Base-by-base conservation (phyloP, 2,329 filamentous ascomycete genomes). In the Neoarthrinium moseri region DNA sequence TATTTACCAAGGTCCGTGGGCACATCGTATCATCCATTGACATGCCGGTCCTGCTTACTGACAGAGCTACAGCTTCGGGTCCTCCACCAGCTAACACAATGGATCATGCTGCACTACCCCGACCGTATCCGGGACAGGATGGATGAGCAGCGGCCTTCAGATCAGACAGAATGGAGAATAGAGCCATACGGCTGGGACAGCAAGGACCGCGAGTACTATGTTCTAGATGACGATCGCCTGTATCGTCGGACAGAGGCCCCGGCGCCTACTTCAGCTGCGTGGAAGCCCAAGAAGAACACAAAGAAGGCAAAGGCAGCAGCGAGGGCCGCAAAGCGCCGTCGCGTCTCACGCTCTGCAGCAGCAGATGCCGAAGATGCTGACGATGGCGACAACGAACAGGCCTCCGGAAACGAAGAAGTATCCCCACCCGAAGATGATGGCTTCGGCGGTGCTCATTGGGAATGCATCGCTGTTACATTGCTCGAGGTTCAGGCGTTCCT, bases 181-280 rank as follows among this genome's bases (percentile, higher is more conserved):
- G 88, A 92, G 59, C 86, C 88, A 0, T 84, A 87, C 51, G 94
- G 94, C 8, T 97, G 90, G 83, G 94, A 99, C 64, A 78, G 83
- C 18, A 77, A 96, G 37, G 91, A 95, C 53, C 85, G 90, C 29
- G 84, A 84, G 27, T 95, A 97, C 62, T 95, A 87, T 60, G 85
- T 97, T 3, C 78, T 99, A 4, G 92, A 97, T 57, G 94, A 99
- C 63, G 95, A 96, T 58, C 82, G 94, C 51, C 74, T 99, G 33
- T 99, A 99, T 64, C 87, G 91, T 46, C 77, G 87, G 50, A 90
- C 88, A n/a, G 89, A 95, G 49, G 78, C 86, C 21, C 81, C 83
- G 1, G 74, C 83, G 1, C 74, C 80, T 2, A 67, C 80, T 12
- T 68, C 76, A 5, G 69, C 74, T n/a, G 64, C 75, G 3, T 66